These are phyloP conservation scores for Xylaria longipes DNA, from an alignment of 495 filamentous ascomycete species.

Conservation along the genomic window DNA sequence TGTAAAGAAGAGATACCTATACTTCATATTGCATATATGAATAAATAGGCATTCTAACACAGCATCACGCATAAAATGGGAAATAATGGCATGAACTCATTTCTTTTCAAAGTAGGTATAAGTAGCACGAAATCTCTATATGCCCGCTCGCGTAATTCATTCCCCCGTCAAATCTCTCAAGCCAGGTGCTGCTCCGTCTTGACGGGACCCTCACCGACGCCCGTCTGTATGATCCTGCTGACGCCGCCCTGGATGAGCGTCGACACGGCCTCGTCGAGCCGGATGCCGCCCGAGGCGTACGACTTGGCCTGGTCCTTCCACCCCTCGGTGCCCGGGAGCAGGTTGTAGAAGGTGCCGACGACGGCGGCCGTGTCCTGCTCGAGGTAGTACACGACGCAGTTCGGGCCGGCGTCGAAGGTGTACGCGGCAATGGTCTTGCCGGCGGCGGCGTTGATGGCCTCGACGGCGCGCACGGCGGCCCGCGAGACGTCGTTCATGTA, in stretches of 20 bases:
- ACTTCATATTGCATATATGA: background rate
- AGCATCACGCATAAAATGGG: background rate
- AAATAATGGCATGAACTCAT: background rate
- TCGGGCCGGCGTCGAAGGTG: conserved; percentile 97
- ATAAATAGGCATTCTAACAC: background rate
- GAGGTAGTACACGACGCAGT: conserved; percentile 93
- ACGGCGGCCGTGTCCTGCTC: conserved; percentile 76
- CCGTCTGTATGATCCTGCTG: conserved; percentile 85
- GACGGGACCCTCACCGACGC: conserved; percentile 88
- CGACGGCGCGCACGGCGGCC: conserved; percentile 84
- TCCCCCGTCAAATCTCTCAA: conserved; percentile 13
- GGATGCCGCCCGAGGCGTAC: conserved; percentile 51
- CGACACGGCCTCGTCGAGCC: conserved; percentile 64
- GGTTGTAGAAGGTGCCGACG: conserved; percentile 69
- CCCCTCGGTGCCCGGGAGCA: conserved; percentile 61
- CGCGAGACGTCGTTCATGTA: conserved; percentile 94
- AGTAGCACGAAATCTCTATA: conserved; percentile 11
- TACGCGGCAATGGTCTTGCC: conserved; percentile 85
- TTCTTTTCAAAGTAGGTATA: conserved; percentile 14
- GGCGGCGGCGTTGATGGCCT: conserved; percentile 79
- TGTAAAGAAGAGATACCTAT: background rate
- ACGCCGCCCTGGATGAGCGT: conserved; percentile 76
- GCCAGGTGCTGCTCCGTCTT: conserved; percentile 76
- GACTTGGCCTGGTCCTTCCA: conserved; percentile 62
- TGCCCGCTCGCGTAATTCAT: conserved; percentile 11